Evolutionary conservation across 2,329 filamentous ascomycete species (phyloP).

Genomic region (Penicillium sp.): DNA sequence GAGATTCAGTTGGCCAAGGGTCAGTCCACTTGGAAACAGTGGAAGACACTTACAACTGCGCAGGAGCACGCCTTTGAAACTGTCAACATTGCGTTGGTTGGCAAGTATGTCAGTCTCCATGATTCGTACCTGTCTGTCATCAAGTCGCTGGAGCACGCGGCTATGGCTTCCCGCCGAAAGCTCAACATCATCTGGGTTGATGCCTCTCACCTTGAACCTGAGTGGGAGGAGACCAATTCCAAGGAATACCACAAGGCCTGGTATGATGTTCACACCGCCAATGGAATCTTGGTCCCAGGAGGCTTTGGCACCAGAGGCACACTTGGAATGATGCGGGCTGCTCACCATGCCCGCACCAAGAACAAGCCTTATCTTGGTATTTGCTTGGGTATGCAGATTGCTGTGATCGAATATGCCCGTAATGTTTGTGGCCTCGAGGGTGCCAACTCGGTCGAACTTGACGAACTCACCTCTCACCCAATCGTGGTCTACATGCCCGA

Average conservation of each 20-base stretch:
- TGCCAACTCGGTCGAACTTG: slow-evolving; percentile 58
- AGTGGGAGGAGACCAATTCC: slow-evolving; percentile 66
- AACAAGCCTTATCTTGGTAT: slow-evolving; percentile 82
- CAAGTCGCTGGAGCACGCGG: slow-evolving; percentile 58
- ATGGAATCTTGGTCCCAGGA: slow-evolving; percentile 57
- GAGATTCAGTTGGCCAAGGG: slow-evolving; percentile 60
- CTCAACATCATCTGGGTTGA: slow-evolving; percentile 72
- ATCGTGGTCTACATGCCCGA: slow-evolving; percentile 93
- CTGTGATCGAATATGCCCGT: slow-evolving; percentile 83
- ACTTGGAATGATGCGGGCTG: slow-evolving; percentile 83
- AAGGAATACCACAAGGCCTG: slow-evolving; percentile 81
- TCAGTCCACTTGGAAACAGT: slow-evolving; percentile 69
- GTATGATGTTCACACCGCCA: slow-evolving; percentile 71
- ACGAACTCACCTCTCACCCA: slow-evolving; percentile 59
- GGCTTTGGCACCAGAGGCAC: slow-evolving; percentile 81
- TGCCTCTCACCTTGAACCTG: slow-evolving; percentile 74
- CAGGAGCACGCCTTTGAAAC: slow-evolving; percentile 65
- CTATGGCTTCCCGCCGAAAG: slow-evolving; percentile 16
- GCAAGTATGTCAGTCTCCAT: slow-evolving; percentile 82
- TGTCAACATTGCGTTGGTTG: slow-evolving; percentile 83
- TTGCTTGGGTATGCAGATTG: slow-evolving; percentile 88
- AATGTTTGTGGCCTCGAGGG: slow-evolving; percentile 65
- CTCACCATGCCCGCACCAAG: slow-evolving; percentile 79
- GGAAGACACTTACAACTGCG: slow-evolving; percentile 68
- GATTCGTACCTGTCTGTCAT: slow-evolving; percentile 82